Conservation (phyloP, 202 grass and related monocot species). For the Eragrostis tef region DNA sequence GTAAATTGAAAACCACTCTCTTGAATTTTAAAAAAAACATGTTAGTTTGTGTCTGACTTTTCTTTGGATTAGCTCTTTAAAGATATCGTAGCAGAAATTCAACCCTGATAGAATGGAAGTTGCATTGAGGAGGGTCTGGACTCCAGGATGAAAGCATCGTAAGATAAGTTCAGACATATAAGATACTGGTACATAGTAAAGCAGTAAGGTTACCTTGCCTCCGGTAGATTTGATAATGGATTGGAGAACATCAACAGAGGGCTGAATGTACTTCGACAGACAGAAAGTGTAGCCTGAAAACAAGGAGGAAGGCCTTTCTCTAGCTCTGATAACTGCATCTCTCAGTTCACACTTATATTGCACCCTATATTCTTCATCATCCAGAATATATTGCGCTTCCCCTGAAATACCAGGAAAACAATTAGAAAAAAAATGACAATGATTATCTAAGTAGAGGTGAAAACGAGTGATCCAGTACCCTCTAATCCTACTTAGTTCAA, state of each 20-base stretch:
- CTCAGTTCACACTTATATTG: conserved; percentile 73
- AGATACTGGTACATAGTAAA: not conserved
- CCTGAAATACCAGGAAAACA: conserved; percentile 56
- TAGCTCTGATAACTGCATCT: conserved; percentile 72
- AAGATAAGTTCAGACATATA: not conserved
- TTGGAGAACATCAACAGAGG: conserved; percentile 58
- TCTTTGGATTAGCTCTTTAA: not conserved
- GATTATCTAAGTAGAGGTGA: too few relatives aligned
- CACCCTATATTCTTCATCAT: conserved; percentile 74
- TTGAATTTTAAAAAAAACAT: conserved; percentile 17
- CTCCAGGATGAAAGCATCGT: not conserved
- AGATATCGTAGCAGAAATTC: not conserved
- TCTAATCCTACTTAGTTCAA: too few relatives aligned
- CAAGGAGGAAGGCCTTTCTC: conserved; percentile 59
- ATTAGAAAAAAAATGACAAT: not conserved
- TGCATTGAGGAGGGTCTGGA: not conserved
- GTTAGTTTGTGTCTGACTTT: conserved; percentile 11
- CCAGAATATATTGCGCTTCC: conserved; percentile 68
- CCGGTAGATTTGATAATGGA: conserved; percentile 66
- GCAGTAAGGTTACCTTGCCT: conserved; percentile 64
- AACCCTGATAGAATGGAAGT: conserved; percentile 9
- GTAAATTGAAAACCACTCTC: conserved; percentile 16
- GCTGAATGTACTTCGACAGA: conserved; percentile 72
- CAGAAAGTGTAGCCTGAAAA: conserved; percentile 74
- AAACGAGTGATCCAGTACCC: too few relatives aligned